These are phyloP conservation scores for Shiraia sp. DNA, from an alignment of 2,329 filamentous ascomycete species.

Conservation along the genomic window DNA sequence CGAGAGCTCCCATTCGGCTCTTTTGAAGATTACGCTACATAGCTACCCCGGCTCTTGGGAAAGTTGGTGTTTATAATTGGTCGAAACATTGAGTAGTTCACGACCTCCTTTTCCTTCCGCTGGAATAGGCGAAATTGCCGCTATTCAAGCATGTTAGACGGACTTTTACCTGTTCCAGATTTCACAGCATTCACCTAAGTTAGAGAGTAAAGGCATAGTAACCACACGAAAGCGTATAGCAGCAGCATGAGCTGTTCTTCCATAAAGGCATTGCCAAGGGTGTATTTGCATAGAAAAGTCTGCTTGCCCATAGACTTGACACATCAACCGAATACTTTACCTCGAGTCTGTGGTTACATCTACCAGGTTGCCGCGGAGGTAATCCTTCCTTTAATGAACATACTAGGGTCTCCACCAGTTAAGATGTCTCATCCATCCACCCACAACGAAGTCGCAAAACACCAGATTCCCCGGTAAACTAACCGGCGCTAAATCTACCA, in stretches of 20 bases:
- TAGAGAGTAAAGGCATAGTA: background rate
- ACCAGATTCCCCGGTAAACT: conserved; percentile 7
- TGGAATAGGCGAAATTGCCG: too few relatives aligned
- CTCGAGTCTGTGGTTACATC: background rate
- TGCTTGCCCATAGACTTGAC: too few relatives aligned
- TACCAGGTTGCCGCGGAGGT: conserved; percentile 6
- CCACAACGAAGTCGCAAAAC: conserved; percentile 7
- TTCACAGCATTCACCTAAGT: background rate
- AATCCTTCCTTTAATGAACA: conserved; percentile 7
- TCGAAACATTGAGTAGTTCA: too few relatives aligned
- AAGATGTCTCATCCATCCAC: conserved; percentile 2
- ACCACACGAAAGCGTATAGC: too few relatives aligned
- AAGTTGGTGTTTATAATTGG: too few relatives aligned
- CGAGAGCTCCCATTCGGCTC: too few relatives aligned
- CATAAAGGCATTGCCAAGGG: background rate
- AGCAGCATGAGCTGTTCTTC: too few relatives aligned
- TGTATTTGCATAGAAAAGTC: background rate
- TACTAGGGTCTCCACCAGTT: conserved; percentile 12
- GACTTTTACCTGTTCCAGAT: too few relatives aligned
- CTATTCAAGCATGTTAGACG: too few relatives aligned
- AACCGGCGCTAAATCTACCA: conserved; percentile 14
- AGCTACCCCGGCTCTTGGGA: too few relatives aligned
- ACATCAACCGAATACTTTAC: background rate
- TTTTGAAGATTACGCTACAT: too few relatives aligned
- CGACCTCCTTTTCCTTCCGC: too few relatives aligned